Conservation (phyloP, 495 filamentous ascomycete species). For the Apodospora peruviana region DNA sequence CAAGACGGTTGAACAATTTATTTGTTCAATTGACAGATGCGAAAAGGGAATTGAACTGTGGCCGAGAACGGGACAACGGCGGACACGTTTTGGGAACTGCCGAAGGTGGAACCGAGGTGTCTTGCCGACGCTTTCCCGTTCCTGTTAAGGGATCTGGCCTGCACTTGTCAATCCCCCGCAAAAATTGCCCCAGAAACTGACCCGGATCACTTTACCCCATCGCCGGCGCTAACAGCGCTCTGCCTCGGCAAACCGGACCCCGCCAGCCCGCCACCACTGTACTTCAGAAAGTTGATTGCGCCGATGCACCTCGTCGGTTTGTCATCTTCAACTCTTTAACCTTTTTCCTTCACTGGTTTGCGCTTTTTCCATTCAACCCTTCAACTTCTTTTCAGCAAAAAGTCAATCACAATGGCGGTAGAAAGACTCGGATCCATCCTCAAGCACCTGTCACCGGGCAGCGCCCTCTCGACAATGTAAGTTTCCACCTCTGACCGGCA, state of each 20-base stretch:
- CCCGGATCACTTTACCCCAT: slow-evolving; percentile 1
- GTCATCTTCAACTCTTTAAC: background rate
- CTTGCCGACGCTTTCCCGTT: no score
- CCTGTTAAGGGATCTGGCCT: no score
- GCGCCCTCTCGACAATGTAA: slow-evolving; percentile 72
- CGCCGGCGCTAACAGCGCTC: background rate
- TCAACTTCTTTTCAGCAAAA: background rate
- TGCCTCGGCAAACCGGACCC: slow-evolving; percentile 3
- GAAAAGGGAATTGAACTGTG: no score
- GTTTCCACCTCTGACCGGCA: slow-evolving; percentile 12
- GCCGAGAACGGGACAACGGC: no score
- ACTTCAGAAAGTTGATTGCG: no score
- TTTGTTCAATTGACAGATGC: no score
- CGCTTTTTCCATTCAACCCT: background rate
- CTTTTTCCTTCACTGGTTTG: background rate
- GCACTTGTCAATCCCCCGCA: no score
- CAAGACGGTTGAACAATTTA: no score
- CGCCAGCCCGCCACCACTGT: background rate
- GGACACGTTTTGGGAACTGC: no score
- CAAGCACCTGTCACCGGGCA: slow-evolving; percentile 74
- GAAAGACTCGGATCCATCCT: slow-evolving; percentile 83
- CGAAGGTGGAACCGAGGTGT: no score
- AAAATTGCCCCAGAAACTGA: no score
- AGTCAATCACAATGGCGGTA: slow-evolving; percentile 61
- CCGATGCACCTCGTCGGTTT: background rate